Evolutionary conservation across 1,139 yeast genomes (phyloP).

Genomic region (Trichomonascaceae sp.): DNA sequence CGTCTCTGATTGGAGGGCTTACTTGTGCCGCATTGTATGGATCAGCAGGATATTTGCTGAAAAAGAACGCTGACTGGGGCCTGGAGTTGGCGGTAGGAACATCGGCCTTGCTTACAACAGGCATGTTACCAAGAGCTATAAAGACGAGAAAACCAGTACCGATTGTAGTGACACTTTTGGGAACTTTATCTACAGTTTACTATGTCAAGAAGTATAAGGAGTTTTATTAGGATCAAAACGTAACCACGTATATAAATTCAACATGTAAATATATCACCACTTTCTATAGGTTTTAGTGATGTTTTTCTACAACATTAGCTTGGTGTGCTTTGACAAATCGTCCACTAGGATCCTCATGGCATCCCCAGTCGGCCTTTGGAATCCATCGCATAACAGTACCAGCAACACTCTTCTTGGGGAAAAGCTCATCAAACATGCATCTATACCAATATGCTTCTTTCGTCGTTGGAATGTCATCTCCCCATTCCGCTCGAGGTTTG

Average conservation of each 20-base stretch:
- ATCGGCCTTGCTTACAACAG: conserved; percentile 50
- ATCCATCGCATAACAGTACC: conserved; percentile 98
- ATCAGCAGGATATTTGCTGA: conserved; percentile 68
- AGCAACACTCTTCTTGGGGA: conserved; percentile 89
- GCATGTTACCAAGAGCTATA: conserved; percentile 61
- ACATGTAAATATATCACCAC: not conserved
- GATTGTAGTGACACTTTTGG: conserved; percentile 54
- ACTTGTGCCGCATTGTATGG: conserved; percentile 66
- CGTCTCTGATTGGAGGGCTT: conserved; percentile 76
- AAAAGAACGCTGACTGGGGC: conserved; percentile 71
- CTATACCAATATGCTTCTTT: conserved; percentile 99
- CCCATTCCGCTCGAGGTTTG: conserved; percentile 93
- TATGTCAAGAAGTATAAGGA: conserved; percentile 37
- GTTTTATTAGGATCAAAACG: conserved; percentile 11
- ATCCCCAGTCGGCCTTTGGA: conserved; percentile 99
- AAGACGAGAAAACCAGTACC: conserved; percentile 73
- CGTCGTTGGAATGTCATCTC: conserved; percentile 86
- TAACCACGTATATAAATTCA: not conserved
- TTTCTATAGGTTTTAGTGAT: not conserved
- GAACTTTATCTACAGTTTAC: conserved; percentile 60
- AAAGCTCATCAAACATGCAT: conserved; percentile 87
- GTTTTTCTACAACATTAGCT: conserved; percentile 21
- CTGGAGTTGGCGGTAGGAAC: conserved; percentile 74
- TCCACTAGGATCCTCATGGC: conserved; percentile 97
- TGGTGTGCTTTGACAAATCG: conserved; percentile 85